phyloP scores from a whole-genome alignment of 2,329 filamentous ascomycete species.

The Pyrenophora seminiperda region DNA sequence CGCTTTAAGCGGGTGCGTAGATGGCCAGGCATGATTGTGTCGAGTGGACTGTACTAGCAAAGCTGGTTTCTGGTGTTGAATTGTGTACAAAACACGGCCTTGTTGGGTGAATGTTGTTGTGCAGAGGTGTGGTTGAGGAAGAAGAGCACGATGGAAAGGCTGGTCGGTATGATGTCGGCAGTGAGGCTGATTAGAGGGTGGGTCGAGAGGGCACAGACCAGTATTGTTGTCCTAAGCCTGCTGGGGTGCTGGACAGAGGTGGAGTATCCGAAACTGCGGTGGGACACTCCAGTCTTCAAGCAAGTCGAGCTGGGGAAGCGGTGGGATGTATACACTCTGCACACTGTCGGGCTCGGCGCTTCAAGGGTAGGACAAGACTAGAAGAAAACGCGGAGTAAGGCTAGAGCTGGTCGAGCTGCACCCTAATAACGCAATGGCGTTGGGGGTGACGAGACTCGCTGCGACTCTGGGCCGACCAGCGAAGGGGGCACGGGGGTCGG shows the following conservation, averaged over 20 bases:
- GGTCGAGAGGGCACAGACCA: slow-evolving; percentile 23
- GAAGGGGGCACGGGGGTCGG: slow-evolving; percentile 8
- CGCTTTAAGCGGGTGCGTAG: slow-evolving; percentile 55
- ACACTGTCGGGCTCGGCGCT: slow-evolving; percentile 9
- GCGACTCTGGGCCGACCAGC: slow-evolving; percentile 15
- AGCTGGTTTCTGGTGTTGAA: slow-evolving; percentile 12
- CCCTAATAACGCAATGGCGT: slow-evolving; percentile 13
- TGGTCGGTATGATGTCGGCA: slow-evolving; percentile 24
- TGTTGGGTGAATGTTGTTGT: slow-evolving; percentile 5
- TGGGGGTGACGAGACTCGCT: slow-evolving; percentile 13
- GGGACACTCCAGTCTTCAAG: slow-evolving; percentile 15
- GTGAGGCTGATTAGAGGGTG: slow-evolving; percentile 27
- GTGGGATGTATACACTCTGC: slow-evolving; percentile 8
- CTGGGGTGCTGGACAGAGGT: slow-evolving; percentile 12
- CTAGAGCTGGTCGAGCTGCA: slow-evolving; percentile 20
- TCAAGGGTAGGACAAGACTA: slow-evolving; percentile 27
- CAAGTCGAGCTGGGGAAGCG: slow-evolving; percentile 12
- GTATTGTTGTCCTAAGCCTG: slow-evolving; percentile 8
- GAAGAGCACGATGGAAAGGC: slow-evolving; percentile 16
- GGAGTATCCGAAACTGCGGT: slow-evolving; percentile 17
- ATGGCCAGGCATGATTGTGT: slow-evolving; percentile 45
- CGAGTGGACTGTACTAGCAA: not conserved
- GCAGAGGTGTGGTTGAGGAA: slow-evolving; percentile 8
- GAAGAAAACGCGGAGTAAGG: slow-evolving; percentile 35
- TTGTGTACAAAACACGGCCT: not conserved